A percentile compares a stretch with the other conserved stretches of the same genome.
Evolutionary conservation across 1,284 basidiomycete genomes (phyloP).

Genomic region (Leccinum pallidistipes): DNA sequence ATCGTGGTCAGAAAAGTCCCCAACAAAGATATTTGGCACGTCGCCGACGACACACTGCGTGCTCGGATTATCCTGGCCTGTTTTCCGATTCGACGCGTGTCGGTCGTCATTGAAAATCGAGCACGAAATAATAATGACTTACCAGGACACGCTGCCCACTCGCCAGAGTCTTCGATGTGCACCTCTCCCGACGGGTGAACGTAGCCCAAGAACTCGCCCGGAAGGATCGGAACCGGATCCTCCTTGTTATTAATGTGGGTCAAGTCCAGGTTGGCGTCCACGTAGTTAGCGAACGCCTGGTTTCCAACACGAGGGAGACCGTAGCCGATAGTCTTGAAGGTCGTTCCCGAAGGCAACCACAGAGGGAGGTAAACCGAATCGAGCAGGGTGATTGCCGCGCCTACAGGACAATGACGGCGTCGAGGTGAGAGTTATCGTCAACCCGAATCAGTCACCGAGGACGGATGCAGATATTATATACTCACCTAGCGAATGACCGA

Average conservation of each 20-base stretch:
- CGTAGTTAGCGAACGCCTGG: conserved; percentile 58
- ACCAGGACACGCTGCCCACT: conserved; percentile 53
- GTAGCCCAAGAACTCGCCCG: conserved; percentile 52
- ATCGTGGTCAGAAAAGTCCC: conserved; percentile 13
- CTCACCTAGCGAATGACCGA: conserved; percentile 58
- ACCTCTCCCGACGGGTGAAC: conserved; percentile 59
- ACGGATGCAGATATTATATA: neutral
- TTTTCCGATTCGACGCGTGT: neutral
- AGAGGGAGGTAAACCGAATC: conserved; percentile 44
- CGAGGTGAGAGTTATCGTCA: neutral
- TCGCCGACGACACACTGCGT: conserved; percentile 54
- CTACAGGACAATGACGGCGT: conserved; percentile 13
- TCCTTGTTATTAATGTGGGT: conserved; percentile 55
- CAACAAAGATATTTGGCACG: conserved; percentile 43
- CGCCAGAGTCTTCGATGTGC: conserved; percentile 49
- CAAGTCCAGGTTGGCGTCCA: conserved; percentile 47
- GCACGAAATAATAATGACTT: neutral
- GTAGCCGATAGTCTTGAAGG: conserved; percentile 43
- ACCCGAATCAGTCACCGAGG: neutral
- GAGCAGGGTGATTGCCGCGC: conserved; percentile 54
- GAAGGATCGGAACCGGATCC: conserved; percentile 50
- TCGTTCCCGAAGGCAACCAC: conserved; percentile 36
- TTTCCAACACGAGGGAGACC: conserved; percentile 71
- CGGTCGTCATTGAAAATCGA: neutral
- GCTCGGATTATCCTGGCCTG: conserved; percentile 59